Evolutionary conservation across 345 rosid species (phyloP), one percentile per base, ranked within the genome.

Genomic region (Lenwebbia sp.): DNA sequence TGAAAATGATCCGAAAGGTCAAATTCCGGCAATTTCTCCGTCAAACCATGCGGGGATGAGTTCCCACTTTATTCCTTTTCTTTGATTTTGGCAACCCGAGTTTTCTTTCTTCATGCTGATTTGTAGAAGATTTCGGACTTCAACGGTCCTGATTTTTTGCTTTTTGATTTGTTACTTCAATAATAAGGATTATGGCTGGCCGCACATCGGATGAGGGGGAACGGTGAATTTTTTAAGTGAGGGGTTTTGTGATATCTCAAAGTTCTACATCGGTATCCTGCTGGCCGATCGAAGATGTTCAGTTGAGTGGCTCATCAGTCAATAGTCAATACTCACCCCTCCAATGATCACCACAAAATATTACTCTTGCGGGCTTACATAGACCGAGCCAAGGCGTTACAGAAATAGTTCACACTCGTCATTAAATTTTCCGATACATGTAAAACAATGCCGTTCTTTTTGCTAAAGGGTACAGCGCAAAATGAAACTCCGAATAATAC

Each of bases 331-430:
- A 8, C 6, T 1, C 1, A 17, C 9, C 19, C 23, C 37, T 5
- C 44, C 33, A 17, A 17, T 17, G 21, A 65, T 17, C 44, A 8
- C 44, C 13, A 65, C 44, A 30, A 8, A 15, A 30, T 17, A 65
- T 8, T 62, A 0, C 28, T 62, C 23, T 30, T 7, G 23, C 2
- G 41, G 37, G 21, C 8, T 19, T 30, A 65, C 4, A 30, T 30
- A 22, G 6, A 10, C 1, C 1, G 23, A 30, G 19, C 3, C 0
- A 2, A 3, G 21, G 17, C 10, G 1, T 28, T 15, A 17, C 10
- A 17, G 10, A 33, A 65, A 21, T 65, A 65, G 15, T 65, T 65
- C 25, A 1, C 23, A 15, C 76, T 65, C 44, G 5, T 7, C 44
- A 17, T 65, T 65, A 4, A 41, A 33, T 30, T 2, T 65, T 65